Evolutionary conservation across 495 filamentous ascomycete genomes (phyloP).

Genomic region (Cercophora newfieldiana): DNA sequence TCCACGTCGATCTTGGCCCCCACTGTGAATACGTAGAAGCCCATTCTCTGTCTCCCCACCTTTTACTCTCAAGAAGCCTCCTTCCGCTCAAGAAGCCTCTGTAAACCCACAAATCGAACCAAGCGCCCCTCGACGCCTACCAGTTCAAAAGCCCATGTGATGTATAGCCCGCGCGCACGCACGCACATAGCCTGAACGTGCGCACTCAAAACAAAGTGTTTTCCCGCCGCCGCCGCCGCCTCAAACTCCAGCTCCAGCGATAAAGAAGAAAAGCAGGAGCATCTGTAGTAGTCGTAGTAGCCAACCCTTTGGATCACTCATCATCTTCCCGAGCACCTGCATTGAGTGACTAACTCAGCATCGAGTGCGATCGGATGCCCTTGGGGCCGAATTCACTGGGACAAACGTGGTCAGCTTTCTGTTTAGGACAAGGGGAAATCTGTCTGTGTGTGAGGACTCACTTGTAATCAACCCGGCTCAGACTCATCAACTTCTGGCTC

Average conservation of each 20-base stretch:
- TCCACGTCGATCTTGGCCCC: too few species aligned
- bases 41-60: too few species aligned
- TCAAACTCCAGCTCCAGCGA: neutral
- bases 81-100: too few species aligned
- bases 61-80: too few species aligned
- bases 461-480: slow-evolving; percentile 52
- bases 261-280: too few species aligned
- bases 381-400: slow-evolving; percentile 46
- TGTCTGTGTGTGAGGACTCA: slow-evolving; percentile 36
- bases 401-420: neutral
- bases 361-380: slow-evolving; percentile 42
- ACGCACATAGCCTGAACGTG: neutral
- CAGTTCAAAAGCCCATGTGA: too few species aligned
- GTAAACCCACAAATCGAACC: too few species aligned
- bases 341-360: slow-evolving; percentile 29
- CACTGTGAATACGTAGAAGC: too few species aligned
- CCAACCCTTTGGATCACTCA: neutral
- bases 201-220: neutral
- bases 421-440: neutral
- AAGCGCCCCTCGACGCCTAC: too few species aligned
- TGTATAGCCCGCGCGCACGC: neutral
- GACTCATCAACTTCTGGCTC: slow-evolving; percentile 44
- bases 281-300: neutral
- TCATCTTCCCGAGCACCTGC: neutral
- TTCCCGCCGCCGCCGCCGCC: neutral